A percentile compares a stretch with the other conserved stretches of the same genome.
Evolutionary conservation across 2,329 filamentous ascomycete genomes (phyloP).

Genomic region (Hypocreales sp.): DNA sequence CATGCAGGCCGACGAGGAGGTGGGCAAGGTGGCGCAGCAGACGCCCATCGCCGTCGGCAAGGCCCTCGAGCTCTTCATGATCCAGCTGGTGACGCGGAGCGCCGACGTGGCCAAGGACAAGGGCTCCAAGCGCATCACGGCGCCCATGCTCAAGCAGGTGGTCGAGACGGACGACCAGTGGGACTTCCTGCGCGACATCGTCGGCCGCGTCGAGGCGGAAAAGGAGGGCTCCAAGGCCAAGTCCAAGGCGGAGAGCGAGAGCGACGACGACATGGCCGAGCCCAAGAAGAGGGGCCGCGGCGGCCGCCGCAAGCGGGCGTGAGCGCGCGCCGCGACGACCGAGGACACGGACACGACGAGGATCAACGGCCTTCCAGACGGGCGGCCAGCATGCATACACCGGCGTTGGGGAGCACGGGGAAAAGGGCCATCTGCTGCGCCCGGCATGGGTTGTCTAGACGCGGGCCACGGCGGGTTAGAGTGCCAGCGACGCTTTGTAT

Average conservation of each 20-base stretch:
- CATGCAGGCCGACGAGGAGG: slow-evolving; percentile 98
- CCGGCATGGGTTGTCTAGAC: no score
- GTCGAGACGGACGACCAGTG: slow-evolving; percentile 81
- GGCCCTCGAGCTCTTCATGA: slow-evolving; percentile 95
- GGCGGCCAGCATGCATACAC: slow-evolving; percentile 10
- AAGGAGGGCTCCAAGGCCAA: slow-evolving; percentile 26
- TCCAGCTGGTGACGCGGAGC: slow-evolving; percentile 77
- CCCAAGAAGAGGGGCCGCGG: slow-evolving; percentile 30
- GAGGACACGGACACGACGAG: slow-evolving; percentile 11
- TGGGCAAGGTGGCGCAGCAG: slow-evolving; percentile 95
- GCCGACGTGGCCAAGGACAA: slow-evolving; percentile 70
- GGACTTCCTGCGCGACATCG: slow-evolving; percentile 86
- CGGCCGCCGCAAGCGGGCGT: slow-evolving; percentile 35
- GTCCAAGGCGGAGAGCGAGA: slow-evolving; percentile 35
- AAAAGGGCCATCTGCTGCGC: no score
- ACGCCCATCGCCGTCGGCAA: slow-evolving; percentile 93
- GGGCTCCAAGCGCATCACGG: slow-evolving; percentile 78
- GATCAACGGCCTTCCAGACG: slow-evolving; percentile 9
- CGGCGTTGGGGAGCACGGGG: slow-evolving; percentile 9
- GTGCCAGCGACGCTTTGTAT: no score
- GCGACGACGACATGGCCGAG: slow-evolving; percentile 30
- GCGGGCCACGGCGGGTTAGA: no score
- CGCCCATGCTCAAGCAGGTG: slow-evolving; percentile 81
- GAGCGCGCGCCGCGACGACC: slow-evolving; percentile 1
- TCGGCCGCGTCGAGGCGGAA: slow-evolving; percentile 59